These are phyloP conservation scores for Aspergillus sp. DNA, from an alignment of 2,329 filamentous ascomycete genomes.

Conservation along the genomic window DNA sequence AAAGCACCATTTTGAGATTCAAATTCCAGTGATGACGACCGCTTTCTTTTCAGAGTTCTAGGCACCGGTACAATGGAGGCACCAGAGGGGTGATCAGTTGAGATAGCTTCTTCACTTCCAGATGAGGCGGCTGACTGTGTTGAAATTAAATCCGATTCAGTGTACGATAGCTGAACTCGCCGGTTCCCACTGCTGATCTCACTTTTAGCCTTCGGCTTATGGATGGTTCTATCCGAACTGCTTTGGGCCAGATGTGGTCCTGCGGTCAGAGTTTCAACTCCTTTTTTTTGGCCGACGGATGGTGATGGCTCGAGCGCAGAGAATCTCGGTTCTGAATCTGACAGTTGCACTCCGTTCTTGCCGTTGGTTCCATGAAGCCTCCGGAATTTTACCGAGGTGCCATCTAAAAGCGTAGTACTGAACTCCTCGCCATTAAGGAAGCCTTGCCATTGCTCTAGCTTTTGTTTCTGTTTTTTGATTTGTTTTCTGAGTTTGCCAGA, in stretches of 20 bases:
- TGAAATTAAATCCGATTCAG: slow-evolving; percentile 4
- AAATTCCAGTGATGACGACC: slow-evolving; percentile 1
- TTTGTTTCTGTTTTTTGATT: slow-evolving; percentile 30
- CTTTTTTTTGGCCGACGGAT: background rate
- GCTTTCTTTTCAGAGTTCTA: slow-evolving; percentile 19
- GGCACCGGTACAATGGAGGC: slow-evolving; percentile 1
- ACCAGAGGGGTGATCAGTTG: background rate
- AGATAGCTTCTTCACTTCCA: slow-evolving; percentile 1
- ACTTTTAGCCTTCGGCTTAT: background rate
- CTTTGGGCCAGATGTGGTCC: background rate
- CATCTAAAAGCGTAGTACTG: slow-evolving; percentile 19
- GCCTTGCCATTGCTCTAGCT: slow-evolving; percentile 24
- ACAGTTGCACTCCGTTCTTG: background rate
- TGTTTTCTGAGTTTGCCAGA: slow-evolving; percentile 24
- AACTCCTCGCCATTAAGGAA: slow-evolving; percentile 26
- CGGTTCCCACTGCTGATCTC: background rate
- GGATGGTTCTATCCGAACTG: background rate
- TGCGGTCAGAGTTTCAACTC: background rate
- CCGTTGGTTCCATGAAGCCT: slow-evolving; percentile 9
- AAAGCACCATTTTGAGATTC: background rate
- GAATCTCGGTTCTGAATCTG: background rate
- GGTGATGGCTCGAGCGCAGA: background rate
- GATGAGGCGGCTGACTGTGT: slow-evolving; percentile 11
- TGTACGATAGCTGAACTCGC: background rate
- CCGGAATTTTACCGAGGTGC: slow-evolving; percentile 21